These are phyloP conservation scores for Gryganskiella cystojenkinii DNA, from an alignment of 192 early-diverging fungal genomes.

Conservation along the genomic window DNA sequence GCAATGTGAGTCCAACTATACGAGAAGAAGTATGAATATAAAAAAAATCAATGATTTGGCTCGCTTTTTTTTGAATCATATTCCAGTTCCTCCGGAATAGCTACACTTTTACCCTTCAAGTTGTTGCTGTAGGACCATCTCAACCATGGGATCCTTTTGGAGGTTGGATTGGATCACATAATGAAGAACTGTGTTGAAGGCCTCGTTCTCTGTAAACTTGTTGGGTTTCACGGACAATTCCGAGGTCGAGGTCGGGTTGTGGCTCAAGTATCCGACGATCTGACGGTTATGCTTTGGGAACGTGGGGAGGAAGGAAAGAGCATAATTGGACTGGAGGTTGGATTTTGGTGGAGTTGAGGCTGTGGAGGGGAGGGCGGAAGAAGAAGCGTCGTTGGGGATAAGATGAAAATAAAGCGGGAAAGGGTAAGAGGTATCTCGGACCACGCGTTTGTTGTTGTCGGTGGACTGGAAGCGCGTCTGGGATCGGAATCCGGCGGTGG, in stretches of 20 bases:
- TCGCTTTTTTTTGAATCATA: too few relatives aligned
- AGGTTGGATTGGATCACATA: conserved; percentile 20
- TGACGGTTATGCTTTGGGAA: conserved; percentile 25
- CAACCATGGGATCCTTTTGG: conserved; percentile 31
- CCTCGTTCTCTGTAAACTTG: conserved; percentile 41
- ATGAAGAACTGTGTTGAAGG: conserved; percentile 34
- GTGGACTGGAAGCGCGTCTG: conserved; percentile 10
- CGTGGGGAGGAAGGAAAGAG: conserved; percentile 36
- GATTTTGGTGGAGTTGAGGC: neutral
- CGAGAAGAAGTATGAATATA: neutral
- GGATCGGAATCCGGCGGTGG: neutral
- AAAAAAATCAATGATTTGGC: too few relatives aligned
- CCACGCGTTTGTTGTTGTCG: neutral
- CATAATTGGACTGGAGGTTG: neutral
- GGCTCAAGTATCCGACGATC: conserved; percentile 28
- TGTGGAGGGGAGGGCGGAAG: neutral
- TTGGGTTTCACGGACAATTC: conserved; percentile 20
- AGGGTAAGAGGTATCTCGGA: conserved; percentile 34
- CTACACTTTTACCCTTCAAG: conserved; percentile 37
- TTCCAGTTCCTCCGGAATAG: too few relatives aligned
- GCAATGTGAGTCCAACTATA: conserved; percentile 44
- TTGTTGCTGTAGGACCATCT: conserved; percentile 28
- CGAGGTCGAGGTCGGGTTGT: neutral
- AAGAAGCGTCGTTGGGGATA: neutral
- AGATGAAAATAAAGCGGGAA: conserved; percentile 47